Base-by-base conservation (phyloP, 345 rosid genomes). In the Moricandia moricandioides region DNA sequence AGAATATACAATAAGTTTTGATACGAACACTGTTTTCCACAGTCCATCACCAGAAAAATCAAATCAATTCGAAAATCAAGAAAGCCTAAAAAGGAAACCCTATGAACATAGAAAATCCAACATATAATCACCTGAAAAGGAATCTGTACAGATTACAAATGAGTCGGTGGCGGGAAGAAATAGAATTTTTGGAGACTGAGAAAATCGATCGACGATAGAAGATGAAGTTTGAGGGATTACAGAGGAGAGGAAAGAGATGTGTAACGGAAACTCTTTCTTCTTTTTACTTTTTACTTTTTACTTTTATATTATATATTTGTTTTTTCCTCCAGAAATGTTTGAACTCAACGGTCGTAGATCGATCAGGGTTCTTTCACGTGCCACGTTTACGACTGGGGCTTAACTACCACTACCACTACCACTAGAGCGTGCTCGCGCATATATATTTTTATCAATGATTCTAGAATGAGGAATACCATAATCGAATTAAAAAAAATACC, bases 251-350 rank as follows among this genome's bases (percentile, higher is more conserved):
- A 47, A 7, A 30, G 24, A 76, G 30, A 60, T 68, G 40, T 33
- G 76, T 69, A 79, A 79, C 79, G 79, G 75, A 69, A 62, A 79
- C 73, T 58, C 59, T 35, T 37, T n/a, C n/a, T 17, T 59, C 72
- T 78, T 66, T n/a, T n/a, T n/a, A n/a, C 55, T 29, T 58, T 63
- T 31, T 12, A 4, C 18, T 65, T 71, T 4, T 21, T 21, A 21
- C 24, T 21, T 21, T 21, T 21, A 21, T 21, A 21, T 21, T 21
- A 21, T 21, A 21, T 13, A 9, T 31, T 26, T 5, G 2, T 21
- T 17, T 61, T 16, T 21, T 21, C 24, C 24, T 21, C 24, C 24
- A 0, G 54, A 68, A 40, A 1, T 5, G 17, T 74, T 74, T 79
- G 75, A 74, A 79, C 62, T 62, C 60, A 74, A 62, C 75, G 79